These are phyloP conservation scores for Cinnamomum chago DNA, from an alignment of 164 flowering plant genomes.

Conservation along the genomic window DNA sequence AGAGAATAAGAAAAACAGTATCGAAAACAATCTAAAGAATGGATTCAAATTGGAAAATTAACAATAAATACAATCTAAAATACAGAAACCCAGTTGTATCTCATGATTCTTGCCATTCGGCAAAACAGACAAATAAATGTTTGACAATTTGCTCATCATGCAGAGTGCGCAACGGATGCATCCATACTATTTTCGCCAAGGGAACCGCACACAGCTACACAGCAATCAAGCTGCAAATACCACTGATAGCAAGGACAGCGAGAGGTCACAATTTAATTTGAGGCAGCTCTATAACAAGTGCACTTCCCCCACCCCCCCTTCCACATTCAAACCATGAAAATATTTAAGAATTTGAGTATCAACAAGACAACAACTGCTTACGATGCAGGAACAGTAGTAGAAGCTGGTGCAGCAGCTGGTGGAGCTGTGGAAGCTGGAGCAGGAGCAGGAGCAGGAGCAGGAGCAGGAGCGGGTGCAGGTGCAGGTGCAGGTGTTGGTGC, in stretches of 20 bases:
- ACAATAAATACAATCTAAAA: not conserved
- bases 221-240: not conserved
- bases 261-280: no score
- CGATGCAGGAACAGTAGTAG: conserved; percentile 2
- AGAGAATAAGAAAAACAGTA: not conserved
- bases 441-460: not conserved
- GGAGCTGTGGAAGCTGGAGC: not conserved
- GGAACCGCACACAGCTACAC: not conserved
- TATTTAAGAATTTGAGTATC: not conserved
- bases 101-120: not conserved
- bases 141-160: no score
- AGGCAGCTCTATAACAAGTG: no score
- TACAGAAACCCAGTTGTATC: not conserved
- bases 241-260: not conserved
- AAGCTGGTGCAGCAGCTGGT: not conserved
- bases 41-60: not conserved
- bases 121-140: no score
- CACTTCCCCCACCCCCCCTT: no score
- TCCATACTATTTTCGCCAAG: not conserved
- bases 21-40: not conserved
- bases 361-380: not conserved
- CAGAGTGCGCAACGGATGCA: no score
- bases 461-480: not conserved
- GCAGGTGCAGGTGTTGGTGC: not conserved
- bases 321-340: not conserved